Evolutionary conservation across 192 early-diverging fungal species (phyloP), one percentile per base, ranked within the genome.

Genomic region (Rhizophlyctis rosea): DNA sequence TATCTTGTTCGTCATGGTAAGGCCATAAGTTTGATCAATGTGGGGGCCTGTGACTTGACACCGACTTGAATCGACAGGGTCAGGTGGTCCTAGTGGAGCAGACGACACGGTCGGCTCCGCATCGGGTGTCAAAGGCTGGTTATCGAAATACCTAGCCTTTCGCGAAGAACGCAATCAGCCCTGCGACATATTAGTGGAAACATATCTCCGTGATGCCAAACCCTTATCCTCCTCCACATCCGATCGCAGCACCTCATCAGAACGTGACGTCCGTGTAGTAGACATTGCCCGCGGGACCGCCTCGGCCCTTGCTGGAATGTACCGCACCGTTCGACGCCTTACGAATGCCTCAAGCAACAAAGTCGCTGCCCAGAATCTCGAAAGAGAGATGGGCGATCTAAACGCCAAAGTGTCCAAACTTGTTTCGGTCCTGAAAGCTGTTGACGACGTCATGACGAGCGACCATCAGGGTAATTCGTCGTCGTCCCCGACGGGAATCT

Each of bases 1-100:
- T 66, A 34, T 35, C 39, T 66, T n/a, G n/a, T 47, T 25, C 34
- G 50, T 7, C 11, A 52, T 16, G 50, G 50, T 52, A n/a, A n/a
- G n/a, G n/a, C n/a, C n/a, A n/a, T n/a, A n/a, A n/a, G n/a, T n/a
- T n/a, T n/a, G n/a, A n/a, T n/a, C n/a, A n/a, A n/a, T n/a, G n/a
- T n/a, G n/a, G n/a, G n/a, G n/a, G n/a, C n/a, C n/a, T n/a, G n/a
- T n/a, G n/a, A n/a, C n/a, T n/a, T n/a, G n/a, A n/a, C n/a, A n/a
- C n/a, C n/a, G n/a, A n/a, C n/a, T n/a, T n/a, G n/a, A n/a, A n/a
- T n/a, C n/a, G n/a, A n/a, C n/a, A n/a, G n/a, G n/a, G n/a, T n/a
- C n/a, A n/a, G n/a, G n/a, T n/a, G n/a, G n/a, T n/a, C n/a, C n/a
- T n/a, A n/a, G n/a, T n/a, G n/a, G n/a, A n/a, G n/a, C n/a, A n/a